These are phyloP conservation scores for Aspergillus alliaceus DNA, from an alignment of 2,329 filamentous ascomycete genomes.

Conservation along the genomic window DNA sequence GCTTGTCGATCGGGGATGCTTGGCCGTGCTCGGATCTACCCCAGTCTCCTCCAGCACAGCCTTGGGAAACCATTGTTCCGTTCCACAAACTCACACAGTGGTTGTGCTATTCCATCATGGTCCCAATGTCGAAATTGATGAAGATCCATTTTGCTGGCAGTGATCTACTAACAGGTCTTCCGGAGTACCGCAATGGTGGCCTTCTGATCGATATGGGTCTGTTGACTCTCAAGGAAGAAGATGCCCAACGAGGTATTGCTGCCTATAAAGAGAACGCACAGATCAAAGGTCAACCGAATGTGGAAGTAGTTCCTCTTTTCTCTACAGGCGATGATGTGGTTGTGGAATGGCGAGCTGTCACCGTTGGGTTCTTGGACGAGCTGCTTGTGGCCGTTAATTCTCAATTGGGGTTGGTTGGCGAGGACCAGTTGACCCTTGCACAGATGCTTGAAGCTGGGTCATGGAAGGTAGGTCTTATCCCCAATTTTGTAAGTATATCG, in stretches of 20 bases:
- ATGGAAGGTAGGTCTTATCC: constrained; percentile 75
- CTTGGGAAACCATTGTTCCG: constrained; percentile 80
- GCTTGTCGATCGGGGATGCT: constrained; percentile 83
- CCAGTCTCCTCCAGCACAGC: constrained; percentile 60
- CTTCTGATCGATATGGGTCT: constrained; percentile 83
- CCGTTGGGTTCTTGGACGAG: constrained; percentile 72
- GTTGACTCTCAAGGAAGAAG: constrained; percentile 69
- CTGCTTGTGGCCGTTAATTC: constrained; percentile 69
- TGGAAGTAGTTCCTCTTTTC: constrained; percentile 74
- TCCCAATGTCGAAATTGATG: constrained; percentile 80
- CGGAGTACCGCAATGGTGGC: constrained; percentile 90
- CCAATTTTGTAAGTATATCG: background rate
- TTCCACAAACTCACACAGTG: constrained; percentile 96
- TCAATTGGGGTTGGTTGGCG: constrained; percentile 66
- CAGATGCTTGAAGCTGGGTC: constrained; percentile 94
- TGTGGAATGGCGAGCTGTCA: constrained; percentile 76
- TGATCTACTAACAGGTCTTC: constrained; percentile 80
- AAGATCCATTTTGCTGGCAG: constrained; percentile 77
- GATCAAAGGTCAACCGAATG: constrained; percentile 68
- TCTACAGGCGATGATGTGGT: constrained; percentile 73
- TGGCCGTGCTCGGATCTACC: constrained; percentile 90
- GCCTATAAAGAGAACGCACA: constrained; percentile 70
- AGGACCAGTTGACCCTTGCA: constrained; percentile 71
- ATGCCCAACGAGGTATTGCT: constrained; percentile 68
- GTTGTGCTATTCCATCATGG: constrained; percentile 92